Evolutionary conservation across 2,329 filamentous ascomycete species (phyloP).

Genomic region (Gnomoniopsis smithogilvyi): DNA sequence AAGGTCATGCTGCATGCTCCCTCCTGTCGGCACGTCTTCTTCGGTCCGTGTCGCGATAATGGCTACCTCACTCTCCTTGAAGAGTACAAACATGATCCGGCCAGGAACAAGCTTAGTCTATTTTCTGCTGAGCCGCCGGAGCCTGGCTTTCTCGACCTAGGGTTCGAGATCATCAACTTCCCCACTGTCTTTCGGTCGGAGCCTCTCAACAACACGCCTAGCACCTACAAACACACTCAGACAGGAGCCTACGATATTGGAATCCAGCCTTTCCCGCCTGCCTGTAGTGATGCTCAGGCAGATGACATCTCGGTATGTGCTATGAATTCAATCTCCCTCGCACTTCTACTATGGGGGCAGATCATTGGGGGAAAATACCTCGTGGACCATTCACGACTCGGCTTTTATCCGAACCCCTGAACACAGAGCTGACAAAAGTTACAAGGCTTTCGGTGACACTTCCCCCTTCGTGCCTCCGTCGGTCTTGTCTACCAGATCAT

Average conservation of each 20-base stretch:
- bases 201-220: conserved; percentile 15
- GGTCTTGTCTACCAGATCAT: background rate
- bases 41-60: conserved; percentile 32
- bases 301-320: background rate
- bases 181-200: conserved; percentile 30
- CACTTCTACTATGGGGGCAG: background rate
- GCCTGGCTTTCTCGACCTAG: conserved; percentile 28
- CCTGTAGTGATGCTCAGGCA: background rate
- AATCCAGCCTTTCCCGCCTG: conserved; percentile 13
- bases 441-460: no score
- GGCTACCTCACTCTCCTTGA: conserved; percentile 32
- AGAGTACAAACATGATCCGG: conserved; percentile 27
- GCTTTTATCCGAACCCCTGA: no score
- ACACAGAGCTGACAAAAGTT: no score
- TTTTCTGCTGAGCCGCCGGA: conserved; percentile 29
- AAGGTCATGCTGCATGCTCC: conserved; percentile 30
- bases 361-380: background rate
- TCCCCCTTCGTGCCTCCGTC: no score
- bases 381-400: background rate
- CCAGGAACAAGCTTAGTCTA: conserved; percentile 27
- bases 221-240: background rate
- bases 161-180: conserved; percentile 26
- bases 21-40: conserved; percentile 30
- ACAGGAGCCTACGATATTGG: conserved; percentile 3
- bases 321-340: background rate